A percentile compares a stretch with the other conserved stretches of the same genome.
Conservation (phyloP, 1,139 yeast genomes). For the Blastobotrys proliferans region DNA sequence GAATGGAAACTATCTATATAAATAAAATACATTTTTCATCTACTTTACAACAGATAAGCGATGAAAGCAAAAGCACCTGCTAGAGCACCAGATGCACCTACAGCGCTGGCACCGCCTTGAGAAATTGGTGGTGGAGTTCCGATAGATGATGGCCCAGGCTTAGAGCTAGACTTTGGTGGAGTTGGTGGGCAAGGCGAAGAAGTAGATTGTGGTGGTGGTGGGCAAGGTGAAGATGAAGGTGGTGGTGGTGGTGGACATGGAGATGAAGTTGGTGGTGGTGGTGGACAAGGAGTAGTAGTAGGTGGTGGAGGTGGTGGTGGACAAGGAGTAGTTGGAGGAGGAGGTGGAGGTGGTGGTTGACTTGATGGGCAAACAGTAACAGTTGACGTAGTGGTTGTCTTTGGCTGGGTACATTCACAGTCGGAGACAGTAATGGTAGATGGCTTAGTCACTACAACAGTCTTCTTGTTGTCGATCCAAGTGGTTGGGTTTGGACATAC, state of each 20-base stretch:
- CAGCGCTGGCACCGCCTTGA: slow-evolving; percentile 4
- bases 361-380: slow-evolving; percentile 38
- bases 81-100: slow-evolving; percentile 2
- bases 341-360: slow-evolving; percentile 12
- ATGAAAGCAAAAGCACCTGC: slow-evolving; percentile 4
- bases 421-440: slow-evolving; percentile 43
- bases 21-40: no score
- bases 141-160: no score
- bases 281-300: slow-evolving; percentile 1
- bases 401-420: slow-evolving; percentile 54
- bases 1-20: no score
- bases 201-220: no score
- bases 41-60: slow-evolving; percentile 3
- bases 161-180: no score
- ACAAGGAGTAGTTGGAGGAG: slow-evolving; percentile 13
- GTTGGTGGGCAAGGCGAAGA: no score
- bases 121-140: no score
- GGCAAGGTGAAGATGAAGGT: no score
- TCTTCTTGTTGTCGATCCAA: slow-evolving; percentile 36
- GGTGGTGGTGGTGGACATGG: no score
- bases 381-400: slow-evolving; percentile 40
- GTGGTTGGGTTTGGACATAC: slow-evolving; percentile 44
- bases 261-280: no score
- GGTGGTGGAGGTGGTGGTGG: slow-evolving; percentile 8
- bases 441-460: slow-evolving; percentile 41